A percentile compares a stretch with the other conserved stretches of the same genome.
Evolutionary conservation across 2,329 filamentous ascomycete species (phyloP).

Genomic region (Trichophyton mentagrophytes): DNA sequence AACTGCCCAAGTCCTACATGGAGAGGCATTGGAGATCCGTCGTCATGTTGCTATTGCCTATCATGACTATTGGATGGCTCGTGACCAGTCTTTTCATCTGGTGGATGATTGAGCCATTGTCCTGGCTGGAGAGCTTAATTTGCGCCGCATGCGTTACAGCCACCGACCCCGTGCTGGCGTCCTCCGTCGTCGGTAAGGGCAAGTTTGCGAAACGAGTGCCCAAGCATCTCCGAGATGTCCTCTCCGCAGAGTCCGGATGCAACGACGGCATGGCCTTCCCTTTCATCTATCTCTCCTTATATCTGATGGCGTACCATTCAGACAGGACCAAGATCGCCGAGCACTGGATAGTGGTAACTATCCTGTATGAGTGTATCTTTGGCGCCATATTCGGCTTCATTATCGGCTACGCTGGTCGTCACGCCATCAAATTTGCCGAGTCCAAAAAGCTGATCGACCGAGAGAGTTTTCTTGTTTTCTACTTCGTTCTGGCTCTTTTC

Average conservation of each 20-base stretch:
- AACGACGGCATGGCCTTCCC: conserved; percentile 99
- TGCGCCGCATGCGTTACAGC: conserved; percentile 90
- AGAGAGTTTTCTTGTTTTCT: conserved; percentile 96
- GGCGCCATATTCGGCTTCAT: conserved; percentile 78
- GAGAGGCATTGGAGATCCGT: conserved; percentile 95
- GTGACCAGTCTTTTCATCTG: conserved; percentile 87
- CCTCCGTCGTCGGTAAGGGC: conserved; percentile 94
- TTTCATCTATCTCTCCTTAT: conserved; percentile 85
- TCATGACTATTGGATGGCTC: conserved; percentile 85
- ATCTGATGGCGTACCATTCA: conserved; percentile 70
- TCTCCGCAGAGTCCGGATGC: conserved; percentile 94
- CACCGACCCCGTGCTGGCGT: conserved; percentile 91
- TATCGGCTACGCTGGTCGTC: conserved; percentile 79
- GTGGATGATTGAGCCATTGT: conserved; percentile 68
- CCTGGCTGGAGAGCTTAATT: conserved; percentile 80
- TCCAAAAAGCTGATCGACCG: conserved; percentile 76
- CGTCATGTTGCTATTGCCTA: conserved; percentile 70
- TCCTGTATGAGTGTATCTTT: conserved; percentile 92
- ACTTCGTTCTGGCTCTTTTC: conserved; percentile 92
- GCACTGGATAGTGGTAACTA: conserved; percentile 78
- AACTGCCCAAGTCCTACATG: conserved; percentile 70
- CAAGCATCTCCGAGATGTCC: conserved; percentile 87
- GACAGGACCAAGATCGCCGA: conserved; percentile 56
- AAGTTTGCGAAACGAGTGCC: conserved; percentile 97
- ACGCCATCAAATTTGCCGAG: conserved; percentile 80